Evolutionary conservation across 495 filamentous ascomycete species (phyloP).

Genomic region (Jackrogersella minutella): DNA sequence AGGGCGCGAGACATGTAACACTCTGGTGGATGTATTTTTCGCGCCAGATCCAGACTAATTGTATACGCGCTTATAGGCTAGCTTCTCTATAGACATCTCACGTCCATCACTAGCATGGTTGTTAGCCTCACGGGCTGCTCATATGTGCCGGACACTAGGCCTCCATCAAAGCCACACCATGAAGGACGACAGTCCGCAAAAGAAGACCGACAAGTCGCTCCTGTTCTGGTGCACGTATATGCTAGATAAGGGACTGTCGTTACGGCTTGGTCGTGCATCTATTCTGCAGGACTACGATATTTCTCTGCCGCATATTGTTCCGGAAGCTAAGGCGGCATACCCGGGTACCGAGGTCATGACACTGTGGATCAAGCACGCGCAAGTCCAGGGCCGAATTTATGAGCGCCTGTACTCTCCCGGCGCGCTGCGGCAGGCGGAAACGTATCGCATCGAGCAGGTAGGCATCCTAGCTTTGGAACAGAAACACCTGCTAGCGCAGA

Average conservation of each 20-base stretch:
- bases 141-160: slow-evolving; percentile 69
- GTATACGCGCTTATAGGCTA: slow-evolving; percentile 34
- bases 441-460: slow-evolving; percentile 53
- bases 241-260: slow-evolving; percentile 65
- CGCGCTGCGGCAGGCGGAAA: slow-evolving; percentile 59
- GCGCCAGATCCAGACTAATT: not conserved
- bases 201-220: slow-evolving; percentile 50
- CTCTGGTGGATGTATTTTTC: not conserved
- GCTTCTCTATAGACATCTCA: slow-evolving; percentile 68
- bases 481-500: slow-evolving; percentile 35
- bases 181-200: slow-evolving; percentile 52
- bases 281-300: slow-evolving; percentile 72
- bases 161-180: slow-evolving; percentile 66
- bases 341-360: slow-evolving; percentile 49
- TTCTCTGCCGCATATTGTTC: slow-evolving; percentile 56
- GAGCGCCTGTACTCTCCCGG: slow-evolving; percentile 68
- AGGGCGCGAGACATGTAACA: not conserved
- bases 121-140: slow-evolving; percentile 63
- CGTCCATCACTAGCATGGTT: slow-evolving; percentile 71
- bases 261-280: slow-evolving; percentile 70
- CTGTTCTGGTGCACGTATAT: slow-evolving; percentile 73
- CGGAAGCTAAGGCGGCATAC: slow-evolving; percentile 43
- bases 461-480: slow-evolving; percentile 37
- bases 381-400: slow-evolving; percentile 66
- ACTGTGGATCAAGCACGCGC: slow-evolving; percentile 62